A percentile compares a stretch with the other conserved stretches of the same genome.
These are phyloP conservation scores for Clohesyomyces aquaticus DNA, from an alignment of 495 filamentous ascomycete genomes.

Conservation along the genomic window DNA sequence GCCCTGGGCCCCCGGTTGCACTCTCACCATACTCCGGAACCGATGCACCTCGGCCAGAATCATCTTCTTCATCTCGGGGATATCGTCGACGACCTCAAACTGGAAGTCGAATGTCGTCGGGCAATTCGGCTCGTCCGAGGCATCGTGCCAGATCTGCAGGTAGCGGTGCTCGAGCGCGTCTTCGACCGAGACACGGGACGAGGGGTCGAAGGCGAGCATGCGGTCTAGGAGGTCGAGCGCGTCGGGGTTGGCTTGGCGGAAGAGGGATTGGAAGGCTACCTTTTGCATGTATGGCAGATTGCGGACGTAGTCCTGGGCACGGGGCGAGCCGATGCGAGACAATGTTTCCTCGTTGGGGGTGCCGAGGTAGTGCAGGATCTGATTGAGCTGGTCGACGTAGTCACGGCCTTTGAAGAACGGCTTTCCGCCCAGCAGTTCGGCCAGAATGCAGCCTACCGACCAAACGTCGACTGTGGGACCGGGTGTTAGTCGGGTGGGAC, in stretches of 20 bases:
- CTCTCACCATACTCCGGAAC: constrained; percentile 75
- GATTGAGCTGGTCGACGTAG: constrained; percentile 98
- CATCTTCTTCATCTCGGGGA: constrained; percentile 93
- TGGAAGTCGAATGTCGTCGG: constrained; percentile 95
- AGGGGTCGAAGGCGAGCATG: constrained; percentile 97
- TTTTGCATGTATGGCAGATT: constrained; percentile 97
- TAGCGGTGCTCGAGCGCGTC: constrained; percentile 94
- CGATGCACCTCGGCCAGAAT: constrained; percentile 88
- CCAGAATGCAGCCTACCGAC: constrained; percentile 98
- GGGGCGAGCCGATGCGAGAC: constrained; percentile 88
- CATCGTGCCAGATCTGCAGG: constrained; percentile 97
- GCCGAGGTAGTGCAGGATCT: constrained; percentile 96
- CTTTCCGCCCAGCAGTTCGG: constrained; percentile 91
- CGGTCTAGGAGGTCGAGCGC: constrained; percentile 91
- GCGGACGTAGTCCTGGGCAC: constrained; percentile 97
- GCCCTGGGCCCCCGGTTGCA: constrained; percentile 29
- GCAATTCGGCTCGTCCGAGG: constrained; percentile 90
- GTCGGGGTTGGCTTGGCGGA: constrained; percentile 94
- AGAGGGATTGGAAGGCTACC: constrained; percentile 81
- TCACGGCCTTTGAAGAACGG: constrained; percentile 99
- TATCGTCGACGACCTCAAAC: constrained; percentile 94
- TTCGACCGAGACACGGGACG: constrained; percentile 87
- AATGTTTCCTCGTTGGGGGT: constrained; percentile 96
- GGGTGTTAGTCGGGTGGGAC: constrained; percentile 32
- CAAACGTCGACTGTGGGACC: constrained; percentile 91